Evolutionary conservation across 305 asterid species (phyloP).

Genomic region (Solanum hybrid): DNA sequence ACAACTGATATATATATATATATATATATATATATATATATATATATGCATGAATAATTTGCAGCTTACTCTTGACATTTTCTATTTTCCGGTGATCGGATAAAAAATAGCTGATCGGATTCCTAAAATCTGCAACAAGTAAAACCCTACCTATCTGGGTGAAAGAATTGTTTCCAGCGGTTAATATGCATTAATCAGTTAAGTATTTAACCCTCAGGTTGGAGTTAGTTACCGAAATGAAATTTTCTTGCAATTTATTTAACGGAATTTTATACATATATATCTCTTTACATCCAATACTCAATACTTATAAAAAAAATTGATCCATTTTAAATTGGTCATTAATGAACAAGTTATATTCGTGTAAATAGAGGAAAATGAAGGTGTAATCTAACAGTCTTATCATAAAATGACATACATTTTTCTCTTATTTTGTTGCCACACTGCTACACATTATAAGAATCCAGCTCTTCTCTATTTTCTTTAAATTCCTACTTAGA

Average conservation of each 20-base stretch:
- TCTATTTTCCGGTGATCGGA: not conserved
- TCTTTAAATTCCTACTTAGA: no score
- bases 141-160: not conserved
- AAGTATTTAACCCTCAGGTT: not conserved
- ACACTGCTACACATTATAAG: not conserved
- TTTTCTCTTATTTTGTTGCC: not conserved
- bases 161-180: not conserved
- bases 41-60: conserved; percentile 29
- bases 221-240: not conserved
- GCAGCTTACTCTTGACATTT: conserved; percentile 41
- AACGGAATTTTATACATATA: not conserved
- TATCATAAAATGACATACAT: not conserved
- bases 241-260: no score
- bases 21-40: conserved; percentile 5
- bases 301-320: no score
- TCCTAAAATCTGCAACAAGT: not conserved
- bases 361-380: not conserved
- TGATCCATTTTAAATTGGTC: not conserved
- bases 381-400: not conserved
- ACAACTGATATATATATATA: no score
- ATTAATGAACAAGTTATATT: not conserved
- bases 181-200: not conserved
- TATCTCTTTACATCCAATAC: not conserved
- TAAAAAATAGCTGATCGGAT: not conserved
- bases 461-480: not conserved